phyloP scores from a whole-genome alignment of 2,329 filamentous ascomycete species.

The Mariannaea sp. region DNA sequence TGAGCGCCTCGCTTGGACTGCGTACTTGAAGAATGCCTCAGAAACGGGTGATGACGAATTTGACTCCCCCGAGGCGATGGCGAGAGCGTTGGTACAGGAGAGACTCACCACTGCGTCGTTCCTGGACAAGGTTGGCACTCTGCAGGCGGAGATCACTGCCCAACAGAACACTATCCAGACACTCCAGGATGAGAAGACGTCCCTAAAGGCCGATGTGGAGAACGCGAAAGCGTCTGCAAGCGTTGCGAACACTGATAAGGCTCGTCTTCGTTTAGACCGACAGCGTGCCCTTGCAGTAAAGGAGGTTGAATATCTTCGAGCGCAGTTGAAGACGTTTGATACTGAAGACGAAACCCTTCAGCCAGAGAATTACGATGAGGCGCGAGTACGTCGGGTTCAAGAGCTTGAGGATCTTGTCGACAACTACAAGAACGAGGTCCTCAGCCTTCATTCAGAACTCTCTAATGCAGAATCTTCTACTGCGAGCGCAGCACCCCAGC shows the following conservation, averaged over 20 bases:
- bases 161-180: conserved; percentile 75
- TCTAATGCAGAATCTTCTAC: conserved; percentile 60
- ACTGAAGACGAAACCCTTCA: conserved; percentile 87
- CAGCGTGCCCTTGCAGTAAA: conserved; percentile 86
- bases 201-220: conserved; percentile 71
- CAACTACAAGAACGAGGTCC: conserved; percentile 80
- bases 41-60: conserved; percentile 71
- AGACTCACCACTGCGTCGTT: conserved; percentile 78
- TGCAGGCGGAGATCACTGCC: conserved; percentile 78
- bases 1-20: conserved; percentile 84
- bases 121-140: conserved; percentile 76
- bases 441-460: conserved; percentile 75
- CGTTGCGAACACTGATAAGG: conserved; percentile 64
- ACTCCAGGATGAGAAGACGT: conserved; percentile 71
- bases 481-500: conserved; percentile 44
- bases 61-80: conserved; percentile 85
- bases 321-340: conserved; percentile 87
- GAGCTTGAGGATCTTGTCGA: conserved; percentile 87
- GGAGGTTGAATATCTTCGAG: conserved; percentile 91
- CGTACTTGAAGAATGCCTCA: conserved; percentile 75
- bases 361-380: conserved; percentile 76
- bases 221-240: conserved; percentile 61
- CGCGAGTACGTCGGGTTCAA: conserved; percentile 73
- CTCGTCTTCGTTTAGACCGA: conserved; percentile 76
- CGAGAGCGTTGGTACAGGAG: conserved; percentile 81